Base-by-base conservation (phyloP, 345 rosid species). In the Chamaenerion angustifolium region DNA sequence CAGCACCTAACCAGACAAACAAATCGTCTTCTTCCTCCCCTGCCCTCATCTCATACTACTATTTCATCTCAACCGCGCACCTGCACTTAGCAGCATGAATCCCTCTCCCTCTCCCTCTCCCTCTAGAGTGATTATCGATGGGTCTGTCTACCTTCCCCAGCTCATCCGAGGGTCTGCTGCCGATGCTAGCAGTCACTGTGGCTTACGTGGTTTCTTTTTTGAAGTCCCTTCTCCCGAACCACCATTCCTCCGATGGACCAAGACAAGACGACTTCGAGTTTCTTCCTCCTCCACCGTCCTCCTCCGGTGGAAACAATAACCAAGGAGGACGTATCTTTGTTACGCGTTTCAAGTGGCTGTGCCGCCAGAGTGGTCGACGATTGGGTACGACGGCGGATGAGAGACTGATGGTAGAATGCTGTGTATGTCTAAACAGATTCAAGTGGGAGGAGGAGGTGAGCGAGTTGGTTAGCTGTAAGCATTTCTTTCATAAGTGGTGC, bases 381-480 rank as follows among this genome's bases (percentile, higher is more conserved):
- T n/a, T n/a, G 64, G 54, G 42, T 51, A 42, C 21, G 4, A 16
- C 37, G 23, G 37, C 6, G 37, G 37, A 31, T 4, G 37, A 31
- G 8, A 31, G 31, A 16, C 40, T 40, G 13, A 23, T 15, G 7
- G 60, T 23, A 42, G 83, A 77, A 48, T 82, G 97, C 57, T 76
- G 88, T 64, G 93, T 85, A 25, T 89, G 97, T 58, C 68, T 89
- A 2, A 68, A 72, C 67, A 70, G 87, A 68, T 89, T 77, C 61
- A 69, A 77, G 58, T 82, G 62, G 16, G 85, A 82, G 42, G 93
- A 85, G 44, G 85, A 89, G 71, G 88, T 82, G 65, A 82, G 85
- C 58, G 88, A 82, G 63, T 59, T 89, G 16, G 41, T 15, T 43
- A 42, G 49, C 48, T 89, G 97, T 77, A 79, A 74, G 78, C 97